These are phyloP conservation scores for Pyricularia grisea DNA, from an alignment of 2,329 filamentous ascomycete genomes.

Conservation along the genomic window DNA sequence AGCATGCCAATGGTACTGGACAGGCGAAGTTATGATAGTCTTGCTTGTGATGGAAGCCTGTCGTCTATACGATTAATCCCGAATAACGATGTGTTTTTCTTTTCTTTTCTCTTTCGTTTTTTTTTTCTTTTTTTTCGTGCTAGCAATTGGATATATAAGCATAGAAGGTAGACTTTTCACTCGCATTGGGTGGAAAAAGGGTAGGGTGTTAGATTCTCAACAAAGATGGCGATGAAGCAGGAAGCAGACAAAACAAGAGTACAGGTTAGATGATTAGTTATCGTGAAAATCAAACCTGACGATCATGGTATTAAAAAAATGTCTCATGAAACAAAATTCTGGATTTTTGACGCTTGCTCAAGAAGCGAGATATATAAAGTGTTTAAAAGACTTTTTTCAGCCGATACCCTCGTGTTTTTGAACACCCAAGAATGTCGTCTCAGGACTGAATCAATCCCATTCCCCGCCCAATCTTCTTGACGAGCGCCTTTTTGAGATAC, in stretches of 20 bases:
- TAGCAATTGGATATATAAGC: not conserved
- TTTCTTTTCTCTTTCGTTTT: no score
- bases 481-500: slow-evolving; percentile 75
- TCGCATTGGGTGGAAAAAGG: not conserved
- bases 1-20: not conserved
- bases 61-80: not conserved
- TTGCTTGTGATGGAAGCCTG: not conserved
- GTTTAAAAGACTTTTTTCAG: not conserved
- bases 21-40: not conserved
- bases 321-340: not conserved
- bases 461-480: slow-evolving; percentile 65
- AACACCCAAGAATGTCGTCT: not conserved
- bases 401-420: not conserved
- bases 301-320: not conserved
- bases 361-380: not conserved
- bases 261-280: not conserved
- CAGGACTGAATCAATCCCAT: slow-evolving; percentile 49
- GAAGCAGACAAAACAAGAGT: not conserved
- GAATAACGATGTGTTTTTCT: not conserved
- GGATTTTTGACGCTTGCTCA: not conserved
- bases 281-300: not conserved
- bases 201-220: not conserved
- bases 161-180: not conserved
- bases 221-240: not conserved
- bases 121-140: not conserved